Conservation (phyloP, 768 basidiomycete genomes). For the Leccinum boreale region DNA sequence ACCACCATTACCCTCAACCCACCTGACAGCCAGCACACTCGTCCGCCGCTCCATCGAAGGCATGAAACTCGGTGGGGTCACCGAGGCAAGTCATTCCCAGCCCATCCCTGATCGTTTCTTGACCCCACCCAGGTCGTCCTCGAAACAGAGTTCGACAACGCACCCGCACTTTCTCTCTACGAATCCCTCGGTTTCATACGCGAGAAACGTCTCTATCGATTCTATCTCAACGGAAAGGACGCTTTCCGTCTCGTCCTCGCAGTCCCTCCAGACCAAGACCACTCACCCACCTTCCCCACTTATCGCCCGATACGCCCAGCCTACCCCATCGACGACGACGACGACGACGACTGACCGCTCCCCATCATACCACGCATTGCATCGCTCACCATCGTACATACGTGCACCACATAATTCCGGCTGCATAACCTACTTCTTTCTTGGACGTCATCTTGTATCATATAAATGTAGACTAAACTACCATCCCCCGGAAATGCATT, state of each 20-base stretch:
- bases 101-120: background rate
- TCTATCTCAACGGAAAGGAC: constrained; percentile 97
- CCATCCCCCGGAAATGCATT: background rate
- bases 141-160: constrained; percentile 95
- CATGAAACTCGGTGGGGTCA: constrained; percentile 80
- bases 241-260: constrained; percentile 81
- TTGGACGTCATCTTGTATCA: constrained; percentile 4
- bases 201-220: constrained; percentile 91
- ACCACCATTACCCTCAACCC: constrained; percentile 9
- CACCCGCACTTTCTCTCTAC: constrained; percentile 83
- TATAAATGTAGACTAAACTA: constrained; percentile 8
- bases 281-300: constrained; percentile 9
- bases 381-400: constrained; percentile 12
- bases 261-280: constrained; percentile 40
- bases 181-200: constrained; percentile 91
- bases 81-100: constrained; percentile 63
- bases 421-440: constrained; percentile 1
- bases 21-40: constrained; percentile 71
- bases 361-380: constrained; percentile 14
- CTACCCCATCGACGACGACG: constrained; percentile 25
- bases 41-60: constrained; percentile 78
- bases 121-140: constrained; percentile 66
- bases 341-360: constrained; percentile 20
- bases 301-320: constrained; percentile 17
- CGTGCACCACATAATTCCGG: constrained; percentile 7